These are phyloP conservation scores for Trichophyton simii DNA, from an alignment of 2,329 filamentous ascomycete species.

Conservation along the genomic window DNA sequence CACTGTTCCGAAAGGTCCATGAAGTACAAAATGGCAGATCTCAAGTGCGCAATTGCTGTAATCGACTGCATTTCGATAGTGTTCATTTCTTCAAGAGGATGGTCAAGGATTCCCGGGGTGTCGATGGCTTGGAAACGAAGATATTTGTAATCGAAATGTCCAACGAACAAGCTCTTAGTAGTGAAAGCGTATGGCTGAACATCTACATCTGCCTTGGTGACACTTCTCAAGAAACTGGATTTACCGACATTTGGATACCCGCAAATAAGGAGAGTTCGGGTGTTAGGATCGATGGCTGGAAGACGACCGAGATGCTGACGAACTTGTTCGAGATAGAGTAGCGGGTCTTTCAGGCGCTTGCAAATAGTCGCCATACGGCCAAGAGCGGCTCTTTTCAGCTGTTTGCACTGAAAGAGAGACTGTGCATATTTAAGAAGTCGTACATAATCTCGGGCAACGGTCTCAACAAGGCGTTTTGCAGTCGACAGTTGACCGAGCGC, in stretches of 20 bases:
- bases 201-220: slow-evolving; percentile 89
- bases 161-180: slow-evolving; percentile 92
- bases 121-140: slow-evolving; percentile 85
- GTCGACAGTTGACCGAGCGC: slow-evolving; percentile 92
- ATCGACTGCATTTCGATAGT: slow-evolving; percentile 99
- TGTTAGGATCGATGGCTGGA: slow-evolving; percentile 96
- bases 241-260: slow-evolving; percentile 98
- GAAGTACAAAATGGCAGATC: slow-evolving; percentile 92
- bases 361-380: slow-evolving; percentile 98
- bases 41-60: slow-evolving; percentile 90
- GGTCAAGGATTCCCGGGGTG: slow-evolving; percentile 95
- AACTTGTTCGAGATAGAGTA: slow-evolving; percentile 91
- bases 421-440: slow-evolving; percentile 93
- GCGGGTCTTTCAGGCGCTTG: slow-evolving; percentile 84
- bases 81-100: slow-evolving; percentile 98
- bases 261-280: slow-evolving; percentile 86
- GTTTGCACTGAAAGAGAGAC: slow-evolving; percentile 96
- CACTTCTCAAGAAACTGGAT: slow-evolving; percentile 83
- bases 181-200: slow-evolving; percentile 98
- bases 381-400: slow-evolving; percentile 88
- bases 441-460: slow-evolving; percentile 90
- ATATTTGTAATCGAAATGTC: slow-evolving; percentile 96
- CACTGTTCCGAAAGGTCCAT: slow-evolving; percentile 97
- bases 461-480: slow-evolving; percentile 92
- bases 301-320: slow-evolving; percentile 94